Evolutionary conservation across 305 asterid species (phyloP), one percentile per base, ranked within the genome.

Genomic region (Rubia peregrina): DNA sequence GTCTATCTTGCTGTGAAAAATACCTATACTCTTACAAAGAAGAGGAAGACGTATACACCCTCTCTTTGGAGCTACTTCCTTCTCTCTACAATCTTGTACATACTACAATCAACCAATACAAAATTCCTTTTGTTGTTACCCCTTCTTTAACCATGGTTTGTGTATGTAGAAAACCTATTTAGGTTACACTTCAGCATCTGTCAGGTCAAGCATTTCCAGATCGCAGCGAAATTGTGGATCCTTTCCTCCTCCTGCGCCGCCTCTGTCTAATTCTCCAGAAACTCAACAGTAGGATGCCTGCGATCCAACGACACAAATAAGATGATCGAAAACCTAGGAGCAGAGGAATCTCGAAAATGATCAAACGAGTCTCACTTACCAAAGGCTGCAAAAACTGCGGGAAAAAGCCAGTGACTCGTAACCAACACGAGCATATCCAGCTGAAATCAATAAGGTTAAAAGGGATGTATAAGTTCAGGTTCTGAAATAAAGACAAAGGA

Each of bases 341-440:
- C 22, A 16, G 4, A 65, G 55, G 53, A n/a, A 55, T 8, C 14
- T 21, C 26, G 41, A n/a, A 43, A 56, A 43, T 26, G 71, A 62
- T 42, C 64, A 9, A 36, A 61, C 22, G 63, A 59, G 33, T 22
- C 13, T 56, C 65, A 36, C 90, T 86, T 76, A 90, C 98, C 98
- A 59, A 73, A 76, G 74, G 89, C 73, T 61, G 92, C 91, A 75
- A 91, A 83, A 61, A 75, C 72, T 42, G 86, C 94, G 38, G 98
- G 98, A 62, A 90, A 71, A 67, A 90, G 87, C 98, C 98, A 92
- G 71, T 90, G 95, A 67, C 96, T 90, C 51, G 94, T 84, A 66
- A 89, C 95, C 69, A 86, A 70, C 61, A 80, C 96, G 5, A 95
- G 98, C 81, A 87, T 76, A 79, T 90, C 98, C 55, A 85, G 81